Conservation (phyloP, 148 eudicot genomes). For the Limonium bicolor region DNA sequence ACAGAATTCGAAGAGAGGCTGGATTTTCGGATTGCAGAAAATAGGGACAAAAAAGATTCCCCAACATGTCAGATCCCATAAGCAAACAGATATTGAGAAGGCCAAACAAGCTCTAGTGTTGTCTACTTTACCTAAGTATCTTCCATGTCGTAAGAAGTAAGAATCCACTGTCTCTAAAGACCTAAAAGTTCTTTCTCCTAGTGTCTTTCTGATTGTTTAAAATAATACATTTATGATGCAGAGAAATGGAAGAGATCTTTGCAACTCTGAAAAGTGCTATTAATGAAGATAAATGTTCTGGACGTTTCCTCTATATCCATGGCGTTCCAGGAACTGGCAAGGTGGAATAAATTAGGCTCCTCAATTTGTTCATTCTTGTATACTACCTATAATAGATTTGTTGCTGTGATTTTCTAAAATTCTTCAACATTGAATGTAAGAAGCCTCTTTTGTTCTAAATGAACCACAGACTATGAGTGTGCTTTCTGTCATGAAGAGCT, state of each 20-base stretch:
- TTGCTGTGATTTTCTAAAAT: too few species aligned
- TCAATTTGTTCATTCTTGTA: too few species aligned
- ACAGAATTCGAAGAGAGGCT: slow-evolving; percentile 78
- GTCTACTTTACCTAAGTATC: slow-evolving; percentile 87
- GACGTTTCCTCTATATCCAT: slow-evolving; percentile 93
- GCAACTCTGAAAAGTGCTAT: slow-evolving; percentile 73
- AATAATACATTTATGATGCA: slow-evolving; percentile 14
- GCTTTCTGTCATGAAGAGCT: slow-evolving; percentile 70
- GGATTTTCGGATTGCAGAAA: slow-evolving; percentile 72
- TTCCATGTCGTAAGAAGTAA: slow-evolving; percentile 87
- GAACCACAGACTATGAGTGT: slow-evolving; percentile 96
- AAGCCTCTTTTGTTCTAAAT: slow-evolving; percentile 1
- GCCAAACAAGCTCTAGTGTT: slow-evolving; percentile 78
- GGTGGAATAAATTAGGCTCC: slow-evolving; percentile 20
- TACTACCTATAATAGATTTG: too few species aligned
- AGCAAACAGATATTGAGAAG: slow-evolving; percentile 86
- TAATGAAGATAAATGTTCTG: slow-evolving; percentile 88
- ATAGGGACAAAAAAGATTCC: slow-evolving; percentile 84
- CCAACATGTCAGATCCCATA: slow-evolving; percentile 69
- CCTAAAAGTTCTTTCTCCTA: neutral
- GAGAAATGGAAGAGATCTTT: slow-evolving; percentile 94
- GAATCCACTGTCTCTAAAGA: too few species aligned
- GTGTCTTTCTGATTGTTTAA: neutral
- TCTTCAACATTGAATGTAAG: too few species aligned
- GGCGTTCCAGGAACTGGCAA: slow-evolving; percentile 99